Conservation (phyloP, 495 filamentous ascomycete genomes). For the Penicillium herquei region DNA sequence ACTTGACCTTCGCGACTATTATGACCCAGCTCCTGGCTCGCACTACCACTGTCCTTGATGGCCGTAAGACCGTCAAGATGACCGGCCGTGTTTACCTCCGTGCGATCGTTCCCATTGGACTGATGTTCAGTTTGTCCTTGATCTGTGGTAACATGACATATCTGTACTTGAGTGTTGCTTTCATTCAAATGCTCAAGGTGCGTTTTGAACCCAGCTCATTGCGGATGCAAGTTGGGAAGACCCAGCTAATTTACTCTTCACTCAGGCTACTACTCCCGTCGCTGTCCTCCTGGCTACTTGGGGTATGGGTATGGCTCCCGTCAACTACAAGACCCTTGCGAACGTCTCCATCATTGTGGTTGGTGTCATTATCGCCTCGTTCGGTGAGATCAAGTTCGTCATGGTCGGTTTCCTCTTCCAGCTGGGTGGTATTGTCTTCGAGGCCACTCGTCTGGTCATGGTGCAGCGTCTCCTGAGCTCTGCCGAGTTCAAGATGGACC, state of each 20-base stretch:
- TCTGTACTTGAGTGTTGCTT: conserved; percentile 86
- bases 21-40: conserved; percentile 90
- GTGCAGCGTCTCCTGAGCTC: conserved; percentile 86
- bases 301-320: conserved; percentile 72
- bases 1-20: conserved; percentile 82
- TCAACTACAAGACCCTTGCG: conserved; percentile 73
- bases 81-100: conserved; percentile 85
- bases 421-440: conserved; percentile 78
- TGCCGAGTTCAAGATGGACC: conserved; percentile 96
- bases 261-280: conserved; percentile 83
- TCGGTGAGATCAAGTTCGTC: conserved; percentile 91
- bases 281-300: conserved; percentile 84
- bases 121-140: conserved; percentile 91
- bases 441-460: conserved; percentile 88
- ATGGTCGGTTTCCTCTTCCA: conserved; percentile 86
- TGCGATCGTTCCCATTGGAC: conserved; percentile 87
- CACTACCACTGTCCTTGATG: conserved; percentile 81
- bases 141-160: conserved; percentile 95
- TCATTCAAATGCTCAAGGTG: conserved; percentile 98
- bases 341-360: conserved; percentile 89
- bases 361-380: conserved; percentile 85
- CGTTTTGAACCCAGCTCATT: conserved; percentile 15
- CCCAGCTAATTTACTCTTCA: neutral
- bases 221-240: neutral
- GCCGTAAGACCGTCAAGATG: conserved; percentile 90